Percentiles rank a stretch among this genome's conserved stretches.
Conservation (phyloP, 306 rosid genomes). For the Luffa acutangula region DNA sequence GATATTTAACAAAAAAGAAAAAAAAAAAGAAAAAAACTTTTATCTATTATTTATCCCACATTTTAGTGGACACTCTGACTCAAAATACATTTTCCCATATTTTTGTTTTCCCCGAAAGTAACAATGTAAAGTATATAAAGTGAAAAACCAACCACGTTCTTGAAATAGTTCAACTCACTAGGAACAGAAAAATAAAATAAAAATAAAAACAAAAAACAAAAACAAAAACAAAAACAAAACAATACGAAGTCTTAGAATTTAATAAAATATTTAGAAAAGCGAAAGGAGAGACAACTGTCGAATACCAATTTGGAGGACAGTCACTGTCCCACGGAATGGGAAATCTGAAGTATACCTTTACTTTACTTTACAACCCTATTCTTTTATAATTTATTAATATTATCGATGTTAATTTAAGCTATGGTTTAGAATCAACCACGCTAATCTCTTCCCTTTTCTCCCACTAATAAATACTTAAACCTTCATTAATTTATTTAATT, state of each 20-base stretch:
- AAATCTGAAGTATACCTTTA: neutral
- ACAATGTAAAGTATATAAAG: neutral
- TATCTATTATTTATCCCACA: neutral
- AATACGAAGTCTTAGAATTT: neutral
- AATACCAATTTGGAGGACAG: neutral
- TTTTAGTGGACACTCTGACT: neutral
- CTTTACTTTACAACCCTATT: neutral
- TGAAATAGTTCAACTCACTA: neutral
- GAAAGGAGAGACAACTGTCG: neutral
- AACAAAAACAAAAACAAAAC: no score
- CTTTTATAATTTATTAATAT: neutral
- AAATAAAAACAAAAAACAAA: no score
- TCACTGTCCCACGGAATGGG: neutral
- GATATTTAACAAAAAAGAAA: no score
- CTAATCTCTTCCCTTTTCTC: neutral
- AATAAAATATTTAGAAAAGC: neutral
- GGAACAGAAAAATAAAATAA: neutral
- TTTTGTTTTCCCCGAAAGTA: neutral
- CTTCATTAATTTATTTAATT: neutral
- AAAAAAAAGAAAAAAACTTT: no score
- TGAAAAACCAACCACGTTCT: neutral
- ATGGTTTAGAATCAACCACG: neutral
- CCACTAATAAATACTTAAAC: neutral
- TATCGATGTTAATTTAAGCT: neutral
- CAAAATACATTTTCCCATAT: neutral